phyloP scores from a whole-genome alignment of 148 eudicot genomes.

The Polygonum maritimum region DNA sequence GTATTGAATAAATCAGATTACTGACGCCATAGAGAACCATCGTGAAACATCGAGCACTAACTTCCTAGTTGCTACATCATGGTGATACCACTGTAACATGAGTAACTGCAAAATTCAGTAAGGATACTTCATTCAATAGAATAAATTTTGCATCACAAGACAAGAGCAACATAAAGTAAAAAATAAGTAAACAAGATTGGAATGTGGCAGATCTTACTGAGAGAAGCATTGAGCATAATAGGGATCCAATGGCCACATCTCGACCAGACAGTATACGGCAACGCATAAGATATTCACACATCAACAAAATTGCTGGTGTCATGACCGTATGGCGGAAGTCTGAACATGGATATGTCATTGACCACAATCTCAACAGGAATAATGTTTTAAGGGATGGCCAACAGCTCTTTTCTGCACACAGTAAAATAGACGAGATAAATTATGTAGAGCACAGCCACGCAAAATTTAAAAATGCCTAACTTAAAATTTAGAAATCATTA shows the following conservation, averaged over 20 bases:
- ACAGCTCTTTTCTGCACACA: conserved; percentile 60
- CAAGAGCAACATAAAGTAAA: neutral
- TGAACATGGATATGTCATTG: conserved; percentile 91
- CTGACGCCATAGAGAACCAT: neutral
- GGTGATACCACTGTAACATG: neutral
- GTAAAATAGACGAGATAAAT: neutral
- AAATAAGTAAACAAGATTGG: neutral
- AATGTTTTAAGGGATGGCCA: conserved; percentile 93
- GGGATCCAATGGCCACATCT: conserved; percentile 77
- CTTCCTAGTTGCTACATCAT: neutral
- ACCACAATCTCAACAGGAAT: conserved; percentile 86
- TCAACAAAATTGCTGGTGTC: conserved; percentile 83
- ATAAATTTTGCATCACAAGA: neutral
- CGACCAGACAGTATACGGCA: conserved; percentile 67
- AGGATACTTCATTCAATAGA: neutral
- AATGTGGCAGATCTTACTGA: conserved; percentile 38
- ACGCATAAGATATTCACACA: conserved; percentile 84
- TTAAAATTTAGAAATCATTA: neutral
- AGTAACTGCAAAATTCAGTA: neutral
- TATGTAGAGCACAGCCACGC: neutral
- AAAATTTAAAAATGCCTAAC: neutral
- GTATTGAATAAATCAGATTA: neutral
- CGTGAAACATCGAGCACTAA: neutral
- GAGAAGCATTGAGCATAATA: conserved; percentile 79
- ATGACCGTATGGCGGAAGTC: conserved; percentile 91